Evolutionary conservation across 768 basidiomycete genomes (phyloP), one percentile per base, ranked within the genome.

Genomic region (Melanogaster broomeanus): DNA sequence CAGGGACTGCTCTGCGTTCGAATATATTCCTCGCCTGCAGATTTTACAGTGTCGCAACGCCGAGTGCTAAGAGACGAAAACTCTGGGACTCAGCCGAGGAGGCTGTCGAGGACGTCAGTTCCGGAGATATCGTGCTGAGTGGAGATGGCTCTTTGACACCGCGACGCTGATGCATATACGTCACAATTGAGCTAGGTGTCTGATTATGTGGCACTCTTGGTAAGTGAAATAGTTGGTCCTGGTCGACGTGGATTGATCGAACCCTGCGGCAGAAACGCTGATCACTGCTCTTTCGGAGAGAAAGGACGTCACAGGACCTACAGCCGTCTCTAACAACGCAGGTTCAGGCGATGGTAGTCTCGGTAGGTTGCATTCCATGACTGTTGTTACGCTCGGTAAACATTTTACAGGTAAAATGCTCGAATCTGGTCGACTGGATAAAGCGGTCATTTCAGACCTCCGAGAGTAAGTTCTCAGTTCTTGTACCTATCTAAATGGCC

Each of bases 241-340:
- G 37, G n/a, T 42, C 34, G 34, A 30, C 30, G 4, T 33, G n/a
- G n/a, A 21, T 15, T 50, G 24, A 34, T 35, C 22, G 41, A 11
- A 37, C 42, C n/a, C 2, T 24, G 21, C 15, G 22, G 1, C 53
- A 84, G 90, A 93, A 64, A 92, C 90, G 4, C 74, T 94, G 46
- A 84, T 93, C 30, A 75, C 72, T 33, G 90, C 91, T 3, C 74
- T 94, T 19, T 72, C 86, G 9, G 81, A 79, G 63, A 78, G 89
- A 49, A 79, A 79, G 46, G 86, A 87, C 41, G 80, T 92, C 13
- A 77, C 63, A 40, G 72, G 84, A 56, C 69, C 93, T 44, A 90
- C 85, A 37, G 89, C 82, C 45, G 84, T 93, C n/a, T 90, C 88
- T 3, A 93, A 93, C 64, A 93, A 94, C 69, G 85, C 86, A 42